Conservation (phyloP, 2,329 filamentous ascomycete species). For the Colletotrichum sp. region DNA sequence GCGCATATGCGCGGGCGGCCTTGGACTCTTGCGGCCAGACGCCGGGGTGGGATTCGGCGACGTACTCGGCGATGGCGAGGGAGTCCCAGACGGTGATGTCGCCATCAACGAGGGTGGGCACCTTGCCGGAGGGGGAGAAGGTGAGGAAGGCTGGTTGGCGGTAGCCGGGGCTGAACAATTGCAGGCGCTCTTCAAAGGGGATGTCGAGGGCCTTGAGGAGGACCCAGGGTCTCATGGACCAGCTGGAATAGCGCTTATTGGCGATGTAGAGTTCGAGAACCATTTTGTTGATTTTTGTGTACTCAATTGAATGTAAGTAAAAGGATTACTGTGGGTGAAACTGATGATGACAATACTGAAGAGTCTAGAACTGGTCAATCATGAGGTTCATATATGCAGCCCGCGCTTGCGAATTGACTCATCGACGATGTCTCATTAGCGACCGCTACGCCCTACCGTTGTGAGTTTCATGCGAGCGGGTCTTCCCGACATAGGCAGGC, state of each 20-base stretch:
- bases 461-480: background rate
- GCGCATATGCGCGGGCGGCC: slow-evolving; percentile 45
- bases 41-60: slow-evolving; percentile 46
- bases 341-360: background rate
- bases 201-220: slow-evolving; percentile 47
- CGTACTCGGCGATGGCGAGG: slow-evolving; percentile 51
- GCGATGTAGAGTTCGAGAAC: slow-evolving; percentile 44
- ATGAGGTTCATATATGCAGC: background rate
- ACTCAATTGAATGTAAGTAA: background rate
- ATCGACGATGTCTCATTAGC: background rate
- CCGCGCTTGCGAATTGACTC: background rate
- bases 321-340: rapidly evolving
- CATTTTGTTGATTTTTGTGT: slow-evolving; percentile 37
- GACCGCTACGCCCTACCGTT: background rate
- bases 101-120: slow-evolving; percentile 43
- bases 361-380: background rate
- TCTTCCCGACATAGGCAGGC: background rate
- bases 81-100: slow-evolving; percentile 46
- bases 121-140: slow-evolving; percentile 47
- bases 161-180: slow-evolving; percentile 33
- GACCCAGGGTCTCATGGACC: slow-evolving; percentile 52
- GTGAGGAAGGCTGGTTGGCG: slow-evolving; percentile 37
- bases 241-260: slow-evolving; percentile 51
- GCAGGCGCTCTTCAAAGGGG: slow-evolving; percentile 45
- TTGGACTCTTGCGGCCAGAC: slow-evolving; percentile 44